Conservation (phyloP, 441 rosid species). For the Manihot esculenta region DNA sequence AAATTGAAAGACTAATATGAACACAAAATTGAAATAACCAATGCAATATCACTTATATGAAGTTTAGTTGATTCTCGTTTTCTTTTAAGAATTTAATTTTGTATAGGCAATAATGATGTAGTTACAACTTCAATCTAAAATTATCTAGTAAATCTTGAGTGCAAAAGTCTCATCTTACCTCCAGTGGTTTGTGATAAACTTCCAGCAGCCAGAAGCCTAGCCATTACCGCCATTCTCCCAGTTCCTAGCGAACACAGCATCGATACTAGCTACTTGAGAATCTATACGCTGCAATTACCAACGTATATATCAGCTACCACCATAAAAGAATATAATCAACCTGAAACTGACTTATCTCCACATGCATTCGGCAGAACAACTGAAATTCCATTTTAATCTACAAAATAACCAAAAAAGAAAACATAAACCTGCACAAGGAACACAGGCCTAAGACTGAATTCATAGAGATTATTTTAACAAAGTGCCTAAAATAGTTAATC, state of each 20-base stretch:
- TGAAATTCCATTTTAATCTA: slow-evolving; percentile 2
- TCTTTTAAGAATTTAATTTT: too few species aligned
- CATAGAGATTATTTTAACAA: not conserved
- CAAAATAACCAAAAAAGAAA: too few species aligned
- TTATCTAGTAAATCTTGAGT: not conserved
- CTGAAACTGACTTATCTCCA: slow-evolving; percentile 1
- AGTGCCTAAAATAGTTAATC: not conserved
- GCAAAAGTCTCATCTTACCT: slow-evolving; percentile 24
- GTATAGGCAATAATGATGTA: too few species aligned
- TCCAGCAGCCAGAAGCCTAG: slow-evolving; percentile 48
- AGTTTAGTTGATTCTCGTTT: not conserved
- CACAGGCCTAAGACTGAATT: not conserved
- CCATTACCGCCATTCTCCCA: slow-evolving; percentile 68
- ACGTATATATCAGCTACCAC: slow-evolving; percentile 4
- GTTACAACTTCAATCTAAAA: not conserved
- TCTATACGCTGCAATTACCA: slow-evolving; percentile 26
- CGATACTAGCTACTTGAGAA: slow-evolving; percentile 10
- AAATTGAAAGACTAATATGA: slow-evolving; percentile 11
- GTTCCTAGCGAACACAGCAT: slow-evolving; percentile 64
- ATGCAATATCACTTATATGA: not conserved
- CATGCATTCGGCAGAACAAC: slow-evolving; percentile 8
- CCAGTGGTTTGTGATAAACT: slow-evolving; percentile 34
- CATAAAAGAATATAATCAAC: not conserved
- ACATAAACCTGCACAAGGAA: not conserved
- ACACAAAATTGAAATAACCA: slow-evolving; percentile 8